Base-by-base conservation (phyloP, 768 basidiomycete genomes). In the Amanita brunnescens region DNA sequence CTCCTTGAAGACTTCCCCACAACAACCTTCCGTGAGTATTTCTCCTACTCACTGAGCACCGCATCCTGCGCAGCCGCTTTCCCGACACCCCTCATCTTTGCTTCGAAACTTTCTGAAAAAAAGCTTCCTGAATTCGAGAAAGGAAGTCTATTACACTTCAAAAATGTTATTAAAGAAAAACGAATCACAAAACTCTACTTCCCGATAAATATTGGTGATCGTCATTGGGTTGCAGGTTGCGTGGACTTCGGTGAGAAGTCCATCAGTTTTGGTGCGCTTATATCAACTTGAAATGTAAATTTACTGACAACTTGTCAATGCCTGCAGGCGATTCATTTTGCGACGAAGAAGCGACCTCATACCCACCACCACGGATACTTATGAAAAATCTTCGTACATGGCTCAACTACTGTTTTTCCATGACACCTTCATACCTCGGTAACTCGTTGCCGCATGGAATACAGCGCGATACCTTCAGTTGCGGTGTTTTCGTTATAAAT, bases 401-500 rank as follows among this genome's bases (percentile, higher is more conserved):
- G 39, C 18, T 41, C 9, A 7, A 41, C 13, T 3, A 12, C 5
- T 3, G 12, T 12, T 35, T 41, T 41, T 4, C 4, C 4, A 18
- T n/a, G 8, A 41, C 12, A 18, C 18, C 9, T 4, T 8, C 18
- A 20, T n/a, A 20, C 39, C 16, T 2, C 12, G 39, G 39, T 12
- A 23, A 41, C 18, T n/a, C 8, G 9, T 23, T 41, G 9, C 9
- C 16, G 6, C 18, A 59, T 51, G 55, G 39, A 0, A 18, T 40
- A 7, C 62, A 64, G 46, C 32, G 52, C 6, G 63, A 64, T 23
- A 39, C 24, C 16, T 54, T 52, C 35, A 55, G 54, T 6, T 64
- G 63, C 45, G 57, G 56, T 1, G 38, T 61, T 3, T 48, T 55
- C 29, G 47, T 58, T 4, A 32, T 40, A 10, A 64, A 64, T 40